Percentiles rank a stretch among this genome's conserved stretches.
Evolutionary conservation across 2,329 filamentous ascomycete species (phyloP).

Genomic region (Coniochaeta sp.): DNA sequence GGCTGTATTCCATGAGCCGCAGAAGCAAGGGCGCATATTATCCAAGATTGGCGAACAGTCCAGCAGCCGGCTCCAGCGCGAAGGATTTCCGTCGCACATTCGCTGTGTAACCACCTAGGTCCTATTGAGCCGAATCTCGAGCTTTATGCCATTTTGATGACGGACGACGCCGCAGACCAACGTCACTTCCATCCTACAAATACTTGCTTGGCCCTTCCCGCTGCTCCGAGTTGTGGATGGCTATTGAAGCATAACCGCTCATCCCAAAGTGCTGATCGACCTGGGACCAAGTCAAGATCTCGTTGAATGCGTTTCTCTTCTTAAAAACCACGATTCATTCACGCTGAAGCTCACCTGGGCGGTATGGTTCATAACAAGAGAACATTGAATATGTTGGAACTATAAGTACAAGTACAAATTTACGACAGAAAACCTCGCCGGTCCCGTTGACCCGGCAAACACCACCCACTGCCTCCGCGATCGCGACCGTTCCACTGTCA

Average conservation of each 20-base stretch:
- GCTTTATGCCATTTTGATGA: slow-evolving; percentile 1
- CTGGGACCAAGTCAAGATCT: neutral
- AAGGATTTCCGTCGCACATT: neutral
- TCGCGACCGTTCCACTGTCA: neutral
- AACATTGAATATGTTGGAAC: neutral
- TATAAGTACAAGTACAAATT: neutral
- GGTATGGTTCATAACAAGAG: neutral
- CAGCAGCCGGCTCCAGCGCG: neutral
- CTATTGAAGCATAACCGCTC: neutral
- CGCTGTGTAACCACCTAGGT: neutral
- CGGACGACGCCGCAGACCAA: neutral
- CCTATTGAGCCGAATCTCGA: slow-evolving; percentile 2
- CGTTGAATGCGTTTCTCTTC: neutral
- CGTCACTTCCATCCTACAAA: neutral
- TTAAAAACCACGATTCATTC: neutral
- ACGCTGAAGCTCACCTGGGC: neutral
- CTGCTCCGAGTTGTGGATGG: neutral
- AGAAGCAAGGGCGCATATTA: neutral
- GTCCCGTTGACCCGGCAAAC: neutral
- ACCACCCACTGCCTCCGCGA: neutral
- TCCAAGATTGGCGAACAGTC: neutral
- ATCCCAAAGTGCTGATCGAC: too few relatives aligned
- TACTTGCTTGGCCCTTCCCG: neutral
- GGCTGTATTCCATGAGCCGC: neutral
- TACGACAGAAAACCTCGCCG: neutral